Evolutionary conservation across 2,329 filamentous ascomycete species (phyloP).

Genomic region (Alternaria novae-zelandiae): DNA sequence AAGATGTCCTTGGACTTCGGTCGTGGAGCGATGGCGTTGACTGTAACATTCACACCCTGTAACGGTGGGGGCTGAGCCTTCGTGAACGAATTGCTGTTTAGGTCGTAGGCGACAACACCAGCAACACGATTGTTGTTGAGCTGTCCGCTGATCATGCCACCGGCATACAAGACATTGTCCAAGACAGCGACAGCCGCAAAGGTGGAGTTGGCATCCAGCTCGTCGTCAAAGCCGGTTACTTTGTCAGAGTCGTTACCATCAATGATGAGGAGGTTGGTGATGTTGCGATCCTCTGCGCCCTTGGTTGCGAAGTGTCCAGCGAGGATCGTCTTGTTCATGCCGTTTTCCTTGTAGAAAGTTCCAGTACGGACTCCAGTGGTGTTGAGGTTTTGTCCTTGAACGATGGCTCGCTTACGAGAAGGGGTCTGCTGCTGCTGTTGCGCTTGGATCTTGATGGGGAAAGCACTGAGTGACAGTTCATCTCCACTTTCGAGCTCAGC

Average conservation of each 20-base stretch:
- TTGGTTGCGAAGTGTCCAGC: slow-evolving; percentile 84
- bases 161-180: slow-evolving; percentile 72
- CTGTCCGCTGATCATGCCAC: slow-evolving; percentile 77
- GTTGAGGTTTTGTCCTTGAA: slow-evolving; percentile 54
- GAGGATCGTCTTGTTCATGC: slow-evolving; percentile 82
- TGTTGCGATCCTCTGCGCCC: slow-evolving; percentile 69
- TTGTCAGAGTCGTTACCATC: slow-evolving; percentile 73
- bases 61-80: slow-evolving; percentile 77
- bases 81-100: slow-evolving; percentile 67
- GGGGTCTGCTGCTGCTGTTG: slow-evolving; percentile 37
- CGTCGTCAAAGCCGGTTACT: slow-evolving; percentile 72
- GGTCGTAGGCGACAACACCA: slow-evolving; percentile 81
- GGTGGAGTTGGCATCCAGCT: slow-evolving; percentile 73
- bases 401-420: slow-evolving; percentile 51
- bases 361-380: slow-evolving; percentile 77
- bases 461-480: slow-evolving; percentile 50
- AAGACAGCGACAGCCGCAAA: slow-evolving; percentile 69
- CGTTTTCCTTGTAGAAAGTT: slow-evolving; percentile 73
- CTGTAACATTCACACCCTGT: slow-evolving; percentile 70
- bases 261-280: slow-evolving; percentile 83
- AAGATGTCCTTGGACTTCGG: slow-evolving; percentile 77
- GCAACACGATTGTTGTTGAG: slow-evolving; percentile 68
- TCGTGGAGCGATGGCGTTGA: slow-evolving; percentile 77
- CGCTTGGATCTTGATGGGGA: slow-evolving; percentile 47
- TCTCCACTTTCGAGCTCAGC: slow-evolving; percentile 63